phyloP scores from a whole-genome alignment of 164 flowering plant genomes.

The Euptelea pleiosperma region DNA sequence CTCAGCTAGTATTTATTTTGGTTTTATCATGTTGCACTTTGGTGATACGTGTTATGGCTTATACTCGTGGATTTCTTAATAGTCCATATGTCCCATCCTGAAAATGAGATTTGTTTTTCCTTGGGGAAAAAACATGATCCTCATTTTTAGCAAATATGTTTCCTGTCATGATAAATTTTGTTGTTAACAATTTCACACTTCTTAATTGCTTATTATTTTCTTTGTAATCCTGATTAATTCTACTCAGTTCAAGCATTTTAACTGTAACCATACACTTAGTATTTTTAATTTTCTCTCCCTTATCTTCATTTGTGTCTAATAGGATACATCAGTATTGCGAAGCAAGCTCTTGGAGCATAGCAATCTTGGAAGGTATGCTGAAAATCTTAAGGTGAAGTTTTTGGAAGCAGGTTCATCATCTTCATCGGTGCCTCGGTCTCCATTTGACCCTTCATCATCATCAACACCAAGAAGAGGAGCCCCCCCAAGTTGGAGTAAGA shows the following conservation, averaged over 20 bases:
- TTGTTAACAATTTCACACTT: no score
- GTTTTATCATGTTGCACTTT: no score
- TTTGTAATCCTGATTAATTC: not conserved
- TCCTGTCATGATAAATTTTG: no score
- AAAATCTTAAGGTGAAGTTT: slow-evolving; percentile 47
- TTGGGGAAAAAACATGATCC: no score
- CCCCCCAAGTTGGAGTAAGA: slow-evolving; percentile 67
- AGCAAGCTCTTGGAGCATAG: slow-evolving; percentile 54
- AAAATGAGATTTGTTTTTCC: no score
- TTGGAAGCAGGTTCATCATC: slow-evolving; percentile 52
- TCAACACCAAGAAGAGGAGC: slow-evolving; percentile 45
- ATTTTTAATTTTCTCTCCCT: not conserved
- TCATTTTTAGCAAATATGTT: no score
- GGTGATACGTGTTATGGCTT: no score
- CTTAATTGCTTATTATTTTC: no score
- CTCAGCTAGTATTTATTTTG: no score
- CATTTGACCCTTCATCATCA: slow-evolving; percentile 49
- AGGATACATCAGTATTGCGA: slow-evolving; percentile 77
- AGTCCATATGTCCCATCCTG: no score
- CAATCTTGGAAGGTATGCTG: slow-evolving; percentile 68
- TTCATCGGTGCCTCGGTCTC: slow-evolving; percentile 38
- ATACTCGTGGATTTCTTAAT: no score
- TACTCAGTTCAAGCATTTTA: not conserved
- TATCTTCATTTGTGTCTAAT: slow-evolving; percentile 11
- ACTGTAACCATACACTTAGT: not conserved